Evolutionary conservation across 306 rosid genomes (phyloP), one percentile per base, ranked within the genome.

Genomic region (Trichosanthes truncata): DNA sequence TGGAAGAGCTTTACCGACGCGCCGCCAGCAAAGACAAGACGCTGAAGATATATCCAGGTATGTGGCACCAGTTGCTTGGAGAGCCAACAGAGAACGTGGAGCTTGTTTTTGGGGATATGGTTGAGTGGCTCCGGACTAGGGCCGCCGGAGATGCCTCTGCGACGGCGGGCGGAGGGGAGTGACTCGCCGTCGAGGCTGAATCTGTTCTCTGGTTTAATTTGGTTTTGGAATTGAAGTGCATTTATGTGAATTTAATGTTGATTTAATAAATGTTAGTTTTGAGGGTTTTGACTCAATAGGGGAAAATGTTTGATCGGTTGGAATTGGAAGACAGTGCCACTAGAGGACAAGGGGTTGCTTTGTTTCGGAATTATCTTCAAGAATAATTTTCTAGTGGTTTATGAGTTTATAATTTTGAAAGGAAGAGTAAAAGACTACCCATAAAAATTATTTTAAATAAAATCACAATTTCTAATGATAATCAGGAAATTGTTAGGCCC

Each of bases 41-140:
- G 83, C 80, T 93, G 77, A 88, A 88, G 87, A 82, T 95, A 35
- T 86, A 90, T 62, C 89, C 84, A 0, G 97, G 88, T 7, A 88
- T 95, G 99, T 95, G 96, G 96, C 99, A 95, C 75, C 97, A 95
- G 88, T 53, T 95, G 81, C 7, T 85, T 17, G 97, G 99, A 0
- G 99, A 95, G 31, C 26, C 90, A 0, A 79, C 83, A 31, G 92
- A 93, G 80, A 79, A 75, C 15, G 97, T 93, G 1, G 97, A 89
- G 43, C 59, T 87, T 71, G 99, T 87, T 11, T 95, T 90, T 57
- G 90, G 91, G 43, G 97, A 93, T 71, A 89, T 95, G 83, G 62
- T 86, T 63, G 89, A 84, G 52, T 92, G 98, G 97, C 90, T 95
- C 72, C 77, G 53, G 1, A 62, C 68, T 46, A 87, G 89, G 52